Evolutionary conservation across 345 rosid species (phyloP), one percentile per base, ranked within the genome.

Genomic region (Brassica cretica): DNA sequence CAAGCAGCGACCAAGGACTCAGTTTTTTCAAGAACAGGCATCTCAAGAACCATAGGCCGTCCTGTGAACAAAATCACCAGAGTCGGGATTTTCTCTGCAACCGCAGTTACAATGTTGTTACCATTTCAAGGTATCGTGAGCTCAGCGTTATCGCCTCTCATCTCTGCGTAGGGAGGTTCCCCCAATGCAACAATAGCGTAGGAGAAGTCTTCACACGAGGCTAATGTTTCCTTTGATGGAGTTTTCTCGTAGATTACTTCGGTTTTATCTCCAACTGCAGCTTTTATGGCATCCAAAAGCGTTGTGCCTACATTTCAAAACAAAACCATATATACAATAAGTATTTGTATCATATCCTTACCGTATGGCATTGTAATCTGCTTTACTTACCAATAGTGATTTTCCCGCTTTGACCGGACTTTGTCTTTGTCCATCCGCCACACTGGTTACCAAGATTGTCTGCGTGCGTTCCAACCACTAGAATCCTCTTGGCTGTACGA

Each of bases 1-100:
- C 98, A 92, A 51, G 98, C 97, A 51, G 93, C 97, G 16, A 92
- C 83, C n/a, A 92, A 33, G 33, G 89, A 91, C 62, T 89, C 89
- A 2, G 82, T 71, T 81, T 90, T 88, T 67, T 85, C 91, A 81
- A 88, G 75, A 51, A 90, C 62, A 27, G n/a, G 15, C n/a, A 86
- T 85, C 46, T 90, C 90, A 16, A 92, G 10, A 74, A 87, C 88
- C 75, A 89, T 29, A 30, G 97, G 98, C 65, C 97, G 87, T 81
- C 97, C 98, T 5, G 93, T 81, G 68, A 94, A 71, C 78, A 92
- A 44, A 68, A 94, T 81, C 51, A 70, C 86, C 71, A 92, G 70
- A 14, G 91, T 92, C 29, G 97, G 93, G 41, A 86, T 79, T 77
- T 76, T 84, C 32, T 86, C 92, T 0, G 97, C 84, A 0, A 91